Evolutionary conservation across 805 yeast genomes (phyloP), one percentile per base, ranked within the genome.

Genomic region (Tetrapisispora fleetii): DNA sequence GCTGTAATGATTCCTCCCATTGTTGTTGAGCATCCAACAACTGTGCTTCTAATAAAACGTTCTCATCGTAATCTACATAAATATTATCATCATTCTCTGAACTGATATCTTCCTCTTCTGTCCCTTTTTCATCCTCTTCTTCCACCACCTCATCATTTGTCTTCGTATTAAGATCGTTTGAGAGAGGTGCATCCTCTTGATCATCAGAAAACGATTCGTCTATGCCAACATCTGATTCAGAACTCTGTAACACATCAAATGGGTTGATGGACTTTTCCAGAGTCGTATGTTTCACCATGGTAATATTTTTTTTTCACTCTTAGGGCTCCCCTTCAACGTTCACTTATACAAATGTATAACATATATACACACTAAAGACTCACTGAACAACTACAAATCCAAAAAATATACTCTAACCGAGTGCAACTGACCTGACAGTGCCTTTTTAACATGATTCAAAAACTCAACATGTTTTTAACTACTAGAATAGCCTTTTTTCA

Each of bases 1-100:
- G 89, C 41, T 68, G 67, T 43, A 83, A 52, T 35, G 83, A 79
- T 55, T 80, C 85, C 46, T 83, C 85, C 89, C 89, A 83, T 56
- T 83, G 87, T 54, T 78, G 73, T 55, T 81, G 85, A 1, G 86
- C 82, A 35, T 77, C 65, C 18, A 62, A 52, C 43, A 67, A 48
- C 9, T 61, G 63, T 13, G 58, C 51, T n/a, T 47, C 43, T 27
- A 47, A 43, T 22, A 47, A 9, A 5, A 43, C 16, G 13, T 47
- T 22, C 18, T 42, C 46, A 32, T 64, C 66, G 41, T 53, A 51
- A 16, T 57, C 52, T 9, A 48, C 56, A 30, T 51, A 54, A 28
- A 51, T 50, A 37, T 51, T 55, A 27, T 53, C 55, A 28, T 49
- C 51, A 3, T 46, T 28, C 16, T 28, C 18, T 6, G 13, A n/a